These are phyloP conservation scores for Panicum hallii DNA, from an alignment of 202 grass and related monocot genomes.

Conservation along the genomic window DNA sequence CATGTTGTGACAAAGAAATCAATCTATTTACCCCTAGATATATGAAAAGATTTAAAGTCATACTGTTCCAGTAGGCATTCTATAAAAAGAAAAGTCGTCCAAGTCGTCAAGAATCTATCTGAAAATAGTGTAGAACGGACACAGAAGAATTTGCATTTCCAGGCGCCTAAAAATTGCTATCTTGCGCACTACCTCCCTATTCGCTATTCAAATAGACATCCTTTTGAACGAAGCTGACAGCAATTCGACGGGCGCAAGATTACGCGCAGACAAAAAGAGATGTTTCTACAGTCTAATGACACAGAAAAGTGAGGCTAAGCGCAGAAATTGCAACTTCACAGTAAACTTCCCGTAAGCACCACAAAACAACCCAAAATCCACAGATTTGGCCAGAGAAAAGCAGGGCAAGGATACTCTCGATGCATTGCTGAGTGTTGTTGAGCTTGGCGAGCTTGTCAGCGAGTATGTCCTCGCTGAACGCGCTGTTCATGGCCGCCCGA, in stretches of 20 bases:
- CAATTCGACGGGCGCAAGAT: conserved; percentile 1
- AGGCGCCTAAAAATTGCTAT: conserved; percentile 8
- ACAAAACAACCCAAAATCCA: conserved; percentile 30
- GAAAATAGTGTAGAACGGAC: neutral
- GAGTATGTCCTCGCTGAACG: conserved; percentile 89
- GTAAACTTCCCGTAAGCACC: neutral
- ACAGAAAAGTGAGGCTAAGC: conserved; percentile 11
- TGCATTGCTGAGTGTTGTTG: conserved; percentile 99
- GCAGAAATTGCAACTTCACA: conserved; percentile 28
- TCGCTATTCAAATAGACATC: conserved; percentile 13
- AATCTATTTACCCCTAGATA: conserved; percentile 16
- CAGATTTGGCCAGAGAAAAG: conserved; percentile 27
- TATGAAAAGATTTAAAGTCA: conserved; percentile 29
- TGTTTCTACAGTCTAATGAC: neutral
- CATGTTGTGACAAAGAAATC: conserved; percentile 34
- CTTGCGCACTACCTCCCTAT: neutral
- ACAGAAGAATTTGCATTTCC: conserved; percentile 27
- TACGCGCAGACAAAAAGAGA: neutral
- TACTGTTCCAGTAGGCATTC: conserved; percentile 21
- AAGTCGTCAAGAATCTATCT: conserved; percentile 29
- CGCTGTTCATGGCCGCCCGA: conserved; percentile 71
- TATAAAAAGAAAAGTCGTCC: conserved; percentile 26
- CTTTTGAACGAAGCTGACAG: neutral
- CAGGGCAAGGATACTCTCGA: conserved; percentile 92
- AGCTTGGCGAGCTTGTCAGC: conserved; percentile 94